Evolutionary conservation across 495 filamentous ascomycete species (phyloP).

Genomic region (Podospora anserina): DNA sequence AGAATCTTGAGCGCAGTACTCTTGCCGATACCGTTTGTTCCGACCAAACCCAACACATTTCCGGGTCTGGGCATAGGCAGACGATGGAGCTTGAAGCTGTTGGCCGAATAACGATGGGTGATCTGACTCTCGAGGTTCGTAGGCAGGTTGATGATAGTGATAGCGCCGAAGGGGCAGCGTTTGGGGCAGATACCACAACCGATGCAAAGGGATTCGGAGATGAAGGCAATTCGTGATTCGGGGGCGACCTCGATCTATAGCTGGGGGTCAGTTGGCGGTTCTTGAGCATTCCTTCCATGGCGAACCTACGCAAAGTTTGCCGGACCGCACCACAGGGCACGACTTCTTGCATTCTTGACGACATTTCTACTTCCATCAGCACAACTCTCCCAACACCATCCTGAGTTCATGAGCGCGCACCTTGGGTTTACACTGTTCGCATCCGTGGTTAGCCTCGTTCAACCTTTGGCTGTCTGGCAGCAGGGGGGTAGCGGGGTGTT

Average conservation of each 20-base stretch:
- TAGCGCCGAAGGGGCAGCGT: slow-evolving; percentile 98
- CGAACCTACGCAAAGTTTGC: slow-evolving; percentile 72
- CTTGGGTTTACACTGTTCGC: slow-evolving; percentile 89
- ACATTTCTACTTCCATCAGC: slow-evolving; percentile 33
- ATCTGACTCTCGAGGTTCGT: slow-evolving; percentile 97
- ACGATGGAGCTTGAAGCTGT: slow-evolving; percentile 98
- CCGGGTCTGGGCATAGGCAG: slow-evolving; percentile 93
- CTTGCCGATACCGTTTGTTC: slow-evolving; percentile 99
- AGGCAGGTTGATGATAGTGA: slow-evolving; percentile 98
- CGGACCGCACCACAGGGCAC: slow-evolving; percentile 92
- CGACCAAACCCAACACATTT: slow-evolving; percentile 94
- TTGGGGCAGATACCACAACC: slow-evolving; percentile 99
- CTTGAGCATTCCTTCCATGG: not conserved
- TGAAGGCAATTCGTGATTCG: slow-evolving; percentile 94
- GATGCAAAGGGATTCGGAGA: slow-evolving; percentile 72
- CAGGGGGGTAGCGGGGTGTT: not conserved
- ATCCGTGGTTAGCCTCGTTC: slow-evolving; percentile 17
- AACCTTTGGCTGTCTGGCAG: slow-evolving; percentile 6
- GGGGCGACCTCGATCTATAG: slow-evolving; percentile 56
- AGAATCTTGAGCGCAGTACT: slow-evolving; percentile 97
- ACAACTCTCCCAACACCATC: not conserved
- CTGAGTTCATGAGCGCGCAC: slow-evolving; percentile 41
- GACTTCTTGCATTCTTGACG: slow-evolving; percentile 99
- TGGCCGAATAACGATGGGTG: slow-evolving; percentile 96
- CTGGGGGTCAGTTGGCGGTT: slow-evolving; percentile 3